phyloP scores from a whole-genome alignment of 441 rosid species.

The Capsella rubella region DNA sequence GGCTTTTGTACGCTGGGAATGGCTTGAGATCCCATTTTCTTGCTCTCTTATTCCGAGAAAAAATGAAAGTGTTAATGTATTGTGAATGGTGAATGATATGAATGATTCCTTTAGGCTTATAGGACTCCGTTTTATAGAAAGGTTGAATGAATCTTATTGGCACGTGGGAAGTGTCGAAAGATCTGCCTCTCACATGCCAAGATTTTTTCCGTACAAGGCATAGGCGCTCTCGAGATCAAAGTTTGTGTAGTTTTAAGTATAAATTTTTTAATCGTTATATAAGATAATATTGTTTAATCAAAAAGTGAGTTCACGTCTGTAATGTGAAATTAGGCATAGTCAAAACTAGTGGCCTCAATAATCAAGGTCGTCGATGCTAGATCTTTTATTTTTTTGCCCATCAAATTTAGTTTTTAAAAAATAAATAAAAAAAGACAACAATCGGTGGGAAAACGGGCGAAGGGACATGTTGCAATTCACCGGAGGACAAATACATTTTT shows the following conservation, averaged over 20 bases:
- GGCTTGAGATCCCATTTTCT: slow-evolving; percentile 8
- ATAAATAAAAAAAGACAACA: too few relatives aligned
- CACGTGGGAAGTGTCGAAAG: not conserved
- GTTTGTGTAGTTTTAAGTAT: not conserved
- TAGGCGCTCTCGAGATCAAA: not conserved
- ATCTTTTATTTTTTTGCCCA: too few relatives aligned
- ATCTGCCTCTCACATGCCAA: not conserved
- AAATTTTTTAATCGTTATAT: not conserved
- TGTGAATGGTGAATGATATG: not conserved
- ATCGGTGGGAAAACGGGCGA: too few relatives aligned
- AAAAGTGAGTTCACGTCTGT: not conserved
- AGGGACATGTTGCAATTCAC: too few relatives aligned
- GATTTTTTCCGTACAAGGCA: not conserved
- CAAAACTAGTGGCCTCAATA: not conserved
- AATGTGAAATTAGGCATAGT: not conserved
- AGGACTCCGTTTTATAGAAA: not conserved
- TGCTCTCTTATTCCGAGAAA: not conserved
- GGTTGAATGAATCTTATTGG: not conserved
- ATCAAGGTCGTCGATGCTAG: too few relatives aligned
- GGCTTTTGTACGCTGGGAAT: slow-evolving; percentile 1
- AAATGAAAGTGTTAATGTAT: not conserved
- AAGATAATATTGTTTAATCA: not conserved
- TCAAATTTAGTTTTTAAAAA: too few relatives aligned
- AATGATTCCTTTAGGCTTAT: not conserved
- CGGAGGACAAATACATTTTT: too few relatives aligned